phyloP scores from a whole-genome alignment of 331 rosid species.

The Erythrophleum ivorense region DNA sequence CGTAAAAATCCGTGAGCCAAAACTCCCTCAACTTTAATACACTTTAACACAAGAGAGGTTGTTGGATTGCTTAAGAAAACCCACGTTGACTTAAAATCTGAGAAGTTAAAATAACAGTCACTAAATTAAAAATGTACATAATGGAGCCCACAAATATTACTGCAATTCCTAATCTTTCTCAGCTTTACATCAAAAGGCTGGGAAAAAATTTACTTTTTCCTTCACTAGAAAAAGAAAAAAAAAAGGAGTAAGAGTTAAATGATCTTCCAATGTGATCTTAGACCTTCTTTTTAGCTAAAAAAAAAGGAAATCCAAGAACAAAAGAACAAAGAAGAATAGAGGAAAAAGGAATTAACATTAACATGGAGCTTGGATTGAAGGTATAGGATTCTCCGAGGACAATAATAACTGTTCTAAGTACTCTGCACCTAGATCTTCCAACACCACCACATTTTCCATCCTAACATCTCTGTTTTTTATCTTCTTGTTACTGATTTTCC shows the following conservation, averaged over 20 bases:
- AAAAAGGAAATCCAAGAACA: neutral
- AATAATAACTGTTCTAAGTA: conserved; percentile 59
- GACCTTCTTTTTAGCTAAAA: neutral
- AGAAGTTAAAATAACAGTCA: neutral
- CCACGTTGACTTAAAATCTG: conserved; percentile 8
- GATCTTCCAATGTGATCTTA: conserved; percentile 1
- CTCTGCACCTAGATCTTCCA: conserved; percentile 69
- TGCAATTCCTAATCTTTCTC: neutral
- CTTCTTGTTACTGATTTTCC: conserved; percentile 51
- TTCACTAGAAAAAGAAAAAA: neutral
- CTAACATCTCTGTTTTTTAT: conserved; percentile 49
- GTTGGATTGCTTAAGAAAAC: neutral
- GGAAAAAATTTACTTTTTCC: neutral
- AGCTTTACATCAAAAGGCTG: conserved; percentile 28
- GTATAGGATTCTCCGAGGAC: conserved; percentile 37
- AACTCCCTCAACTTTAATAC: neutral
- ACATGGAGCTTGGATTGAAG: neutral
- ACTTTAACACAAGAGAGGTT: neutral
- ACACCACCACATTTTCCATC: conserved; percentile 58
- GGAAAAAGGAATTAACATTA: neutral
- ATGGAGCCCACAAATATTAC: neutral
- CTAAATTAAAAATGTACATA: neutral
- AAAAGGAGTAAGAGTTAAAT: neutral
- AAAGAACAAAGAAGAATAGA: neutral
- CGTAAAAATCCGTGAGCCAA: too few species aligned